These are phyloP conservation scores for Komagataea norvegica DNA, from an alignment of 1,139 yeast species.

Conservation along the genomic window DNA sequence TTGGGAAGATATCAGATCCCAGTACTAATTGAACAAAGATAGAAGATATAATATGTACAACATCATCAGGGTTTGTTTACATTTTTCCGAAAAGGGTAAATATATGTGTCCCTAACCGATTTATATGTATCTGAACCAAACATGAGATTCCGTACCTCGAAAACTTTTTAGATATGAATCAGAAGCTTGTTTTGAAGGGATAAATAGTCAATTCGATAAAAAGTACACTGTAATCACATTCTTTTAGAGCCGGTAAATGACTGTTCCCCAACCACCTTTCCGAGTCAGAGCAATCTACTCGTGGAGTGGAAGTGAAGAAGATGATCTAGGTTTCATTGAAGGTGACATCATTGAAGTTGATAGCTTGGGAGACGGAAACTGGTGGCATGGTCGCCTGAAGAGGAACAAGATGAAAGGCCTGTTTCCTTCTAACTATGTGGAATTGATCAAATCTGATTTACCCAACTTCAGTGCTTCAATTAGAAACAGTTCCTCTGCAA, in stretches of 20 bases:
- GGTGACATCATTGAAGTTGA: conserved; percentile 86
- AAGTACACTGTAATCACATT: background rate
- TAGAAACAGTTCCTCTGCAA: conserved; percentile 8
- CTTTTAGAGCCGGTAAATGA: conserved; percentile 13
- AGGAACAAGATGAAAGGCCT: conserved; percentile 81
- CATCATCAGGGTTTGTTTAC: conserved; percentile 7
- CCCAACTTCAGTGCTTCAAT: conserved; percentile 9
- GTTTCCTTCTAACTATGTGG: conserved; percentile 88
- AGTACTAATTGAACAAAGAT: background rate
- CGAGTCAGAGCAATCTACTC: conserved; percentile 74
- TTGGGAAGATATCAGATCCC: conserved; percentile 65
- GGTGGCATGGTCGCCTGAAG: conserved; percentile 84
- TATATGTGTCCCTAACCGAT: conserved; percentile 4
- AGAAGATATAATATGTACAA: background rate
- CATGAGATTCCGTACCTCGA: background rate
- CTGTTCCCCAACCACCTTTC: conserved; percentile 48
- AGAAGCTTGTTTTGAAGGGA: background rate
- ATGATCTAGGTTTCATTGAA: conserved; percentile 89
- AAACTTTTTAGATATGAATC: background rate
- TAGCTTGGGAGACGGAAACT: conserved; percentile 76
- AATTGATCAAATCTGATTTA: conserved; percentile 37
- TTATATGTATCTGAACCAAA: no score
- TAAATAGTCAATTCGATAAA: no score
- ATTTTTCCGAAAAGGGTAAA: conserved; percentile 8
- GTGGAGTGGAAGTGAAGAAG: conserved; percentile 88